Evolutionary conservation across 176 grass and related monocot species (phyloP), one percentile per base, ranked within the genome.

Genomic region (Tillandsia leiboldiana): DNA sequence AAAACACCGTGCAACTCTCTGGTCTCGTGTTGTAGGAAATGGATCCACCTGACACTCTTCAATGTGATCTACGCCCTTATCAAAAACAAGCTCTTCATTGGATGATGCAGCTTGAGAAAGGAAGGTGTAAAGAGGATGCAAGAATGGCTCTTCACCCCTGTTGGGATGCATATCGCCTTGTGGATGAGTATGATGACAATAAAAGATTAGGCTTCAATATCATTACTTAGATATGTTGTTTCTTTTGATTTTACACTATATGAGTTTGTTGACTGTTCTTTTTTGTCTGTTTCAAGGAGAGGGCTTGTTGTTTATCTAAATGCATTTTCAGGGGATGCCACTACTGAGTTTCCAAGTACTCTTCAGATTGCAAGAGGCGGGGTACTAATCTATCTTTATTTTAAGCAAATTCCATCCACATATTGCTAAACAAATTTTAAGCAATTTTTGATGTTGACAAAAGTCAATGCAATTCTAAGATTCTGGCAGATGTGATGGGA

Each of bases 401-500:
- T 76, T 24, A 57, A 20, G 52, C 11, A 71, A 73, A 65, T 67
- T 24, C 71, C 59, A 56, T 50, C 17, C 64, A 18, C 51, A 57
- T 0, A 3, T 69, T 54, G 67, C 47, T 2, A 68, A 33, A 26
- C 24, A 77, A 15, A 18, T 62, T 28, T 68, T 62, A 48, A 22
- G 17, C 51, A 2, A 56, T 12, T 62, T 50, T 22, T 49, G 26
- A 64, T 15, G 51, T 64, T 24, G 49, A 63, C 8, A 29, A 58
- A 8, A 78, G 50, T 33, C 62, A 2, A 12, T 63, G 81, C 68
- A 82, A 82, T 83, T 76, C 50, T 73, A 75, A 96, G 93, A 96
- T 96, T 80, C 62, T 96, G 73, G 92, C 92, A 92, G 92, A 96
- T 92, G 88, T 86, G 70, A 96, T 96, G 93, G 93, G 93, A 70